Evolutionary conservation across 306 rosid species (phyloP), one percentile per base, ranked within the genome.

Genomic region (Corylus heterophylla): DNA sequence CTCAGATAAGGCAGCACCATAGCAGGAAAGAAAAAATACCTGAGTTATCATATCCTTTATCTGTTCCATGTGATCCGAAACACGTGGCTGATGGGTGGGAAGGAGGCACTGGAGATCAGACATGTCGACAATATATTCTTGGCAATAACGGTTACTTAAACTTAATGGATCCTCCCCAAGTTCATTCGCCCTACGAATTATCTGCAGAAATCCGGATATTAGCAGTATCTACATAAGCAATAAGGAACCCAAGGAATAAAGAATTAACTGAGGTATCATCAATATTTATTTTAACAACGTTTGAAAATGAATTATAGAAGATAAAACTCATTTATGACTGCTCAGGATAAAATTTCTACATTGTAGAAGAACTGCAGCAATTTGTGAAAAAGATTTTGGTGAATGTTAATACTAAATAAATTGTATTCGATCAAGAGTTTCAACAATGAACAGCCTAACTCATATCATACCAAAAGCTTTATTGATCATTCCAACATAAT

Each of bases 31-130:
- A 61, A 7, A 67, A 18, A 17, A 66, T 67, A 92, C 99, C 98
- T 91, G 90, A 67, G 61, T 72, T 85, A 95, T 95, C 93, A 95
- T 81, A 79, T 89, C 90, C 88, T 87, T 91, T 78, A 92, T 95
- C 85, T 95, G 87, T 52, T 78, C 96, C 90, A 95, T 86, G 84
- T 95, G 98, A 14, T 88, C 92, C 61, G 99, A 95, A 76, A 95
- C 99, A 64, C 93, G 92, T 8, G 98, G 98, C 82, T 92, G 92
- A 81, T 67, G 88, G 18, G 96, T 84, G n/a, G 99, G 99, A 83
- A 69, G 45, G 79, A 88, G 89, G 78, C 99, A 95, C 81, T 91
- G 96, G 77, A 95, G 98, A 82, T 78, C 92, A 37, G 76, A 82
- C 97, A 89, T 91, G 84, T 95, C 99, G 73, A 58, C 69, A 78